Conservation (phyloP, 2,329 filamentous ascomycete species). For the Tolypocladium ophioglossoides region DNA sequence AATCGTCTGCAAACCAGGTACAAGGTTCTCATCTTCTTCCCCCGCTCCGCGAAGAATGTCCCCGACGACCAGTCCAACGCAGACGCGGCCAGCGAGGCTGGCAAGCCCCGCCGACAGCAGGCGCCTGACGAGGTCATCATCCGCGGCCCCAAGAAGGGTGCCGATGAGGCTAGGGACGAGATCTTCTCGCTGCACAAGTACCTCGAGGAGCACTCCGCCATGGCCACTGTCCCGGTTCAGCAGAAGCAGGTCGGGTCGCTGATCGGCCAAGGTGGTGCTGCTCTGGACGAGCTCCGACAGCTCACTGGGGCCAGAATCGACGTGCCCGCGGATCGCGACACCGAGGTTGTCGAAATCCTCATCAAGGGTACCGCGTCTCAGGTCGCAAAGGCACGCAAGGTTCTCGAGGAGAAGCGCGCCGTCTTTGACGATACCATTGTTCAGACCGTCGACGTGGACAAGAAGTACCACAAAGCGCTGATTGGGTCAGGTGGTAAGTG, state of each 20-base stretch:
- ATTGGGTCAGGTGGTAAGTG: conserved; percentile 79
- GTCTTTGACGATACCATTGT: conserved; percentile 85
- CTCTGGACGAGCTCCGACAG: conserved; percentile 82
- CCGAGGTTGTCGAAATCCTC: conserved; percentile 70
- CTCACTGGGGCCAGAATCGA: conserved; percentile 83
- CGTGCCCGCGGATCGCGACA: conserved; percentile 71
- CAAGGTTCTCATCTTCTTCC: conserved; percentile 92
- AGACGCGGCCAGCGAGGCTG: conserved; percentile 59
- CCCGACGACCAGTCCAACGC: conserved; percentile 61
- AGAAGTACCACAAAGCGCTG: conserved; percentile 81
- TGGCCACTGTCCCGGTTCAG: conserved; percentile 71
- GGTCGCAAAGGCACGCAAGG: conserved; percentile 84
- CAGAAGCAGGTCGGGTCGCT: conserved; percentile 89
- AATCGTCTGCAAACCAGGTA: conserved; percentile 88
- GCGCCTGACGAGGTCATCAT: conserved; percentile 81
- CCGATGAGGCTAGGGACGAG: conserved; percentile 85
- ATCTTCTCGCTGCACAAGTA: conserved; percentile 83
- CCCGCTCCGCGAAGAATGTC: conserved; percentile 48
- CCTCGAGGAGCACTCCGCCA: conserved; percentile 76
- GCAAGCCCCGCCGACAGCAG: conserved; percentile 59
- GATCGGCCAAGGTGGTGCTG: conserved; percentile 82
- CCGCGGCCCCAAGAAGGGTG: conserved; percentile 84
- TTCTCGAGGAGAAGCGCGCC: conserved; percentile 75
- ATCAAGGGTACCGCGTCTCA: conserved; percentile 88
- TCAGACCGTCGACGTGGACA: conserved; percentile 79